Evolutionary conservation across 257 asterid genomes (phyloP), one percentile per base, ranked within the genome.

Genomic region (Lantana camara): DNA sequence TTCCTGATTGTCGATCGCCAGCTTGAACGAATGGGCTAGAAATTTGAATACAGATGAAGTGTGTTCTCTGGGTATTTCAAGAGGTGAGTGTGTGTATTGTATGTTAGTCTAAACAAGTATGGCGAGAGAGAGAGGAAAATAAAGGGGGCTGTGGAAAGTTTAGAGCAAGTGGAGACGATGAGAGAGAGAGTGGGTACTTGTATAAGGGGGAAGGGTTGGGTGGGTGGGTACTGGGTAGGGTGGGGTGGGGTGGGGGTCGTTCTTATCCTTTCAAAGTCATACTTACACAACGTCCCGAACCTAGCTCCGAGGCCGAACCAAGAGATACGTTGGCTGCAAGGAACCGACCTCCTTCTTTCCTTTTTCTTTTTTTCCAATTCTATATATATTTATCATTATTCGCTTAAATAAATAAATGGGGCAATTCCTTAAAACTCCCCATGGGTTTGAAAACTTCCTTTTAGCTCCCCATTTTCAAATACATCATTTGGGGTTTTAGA

Each of bases 1-100:
- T 66, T 85, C 87, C 59, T 76, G 87, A 70, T 76, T 80, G 22
- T 80, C 87, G 77, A 85, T 85, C 74, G 92, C 89, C 89, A 85
- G 84, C 69, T 79, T 77, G 34, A 51, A 45, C 17, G 48, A 11
- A 35, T 17, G 13, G 17, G 20, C 27, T n/a, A n/a, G n/a, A n/a
- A n/a, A n/a, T n/a, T n/a, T n/a, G n/a, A n/a, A n/a, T n/a, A n/a
- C n/a, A n/a, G n/a, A n/a, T n/a, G n/a, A n/a, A 12, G 45, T 30
- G 45, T 12, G 7, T 1, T 22, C 22, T 50, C 24, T 12, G 34
- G 57, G 24, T 30, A 11, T 53, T 29, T 53, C 11, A 20, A 21
- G 49, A 45, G 66, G 16, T 20, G 55, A 53, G 61, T 60, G 55
- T 8, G 57, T 46, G 66, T 40, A 10, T 32, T 60, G 63, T 0